Percentiles rank a stretch among this genome's conserved stretches.
phyloP scores from a whole-genome alignment of 768 basidiomycete species.

The Agrocybe pediades region DNA sequence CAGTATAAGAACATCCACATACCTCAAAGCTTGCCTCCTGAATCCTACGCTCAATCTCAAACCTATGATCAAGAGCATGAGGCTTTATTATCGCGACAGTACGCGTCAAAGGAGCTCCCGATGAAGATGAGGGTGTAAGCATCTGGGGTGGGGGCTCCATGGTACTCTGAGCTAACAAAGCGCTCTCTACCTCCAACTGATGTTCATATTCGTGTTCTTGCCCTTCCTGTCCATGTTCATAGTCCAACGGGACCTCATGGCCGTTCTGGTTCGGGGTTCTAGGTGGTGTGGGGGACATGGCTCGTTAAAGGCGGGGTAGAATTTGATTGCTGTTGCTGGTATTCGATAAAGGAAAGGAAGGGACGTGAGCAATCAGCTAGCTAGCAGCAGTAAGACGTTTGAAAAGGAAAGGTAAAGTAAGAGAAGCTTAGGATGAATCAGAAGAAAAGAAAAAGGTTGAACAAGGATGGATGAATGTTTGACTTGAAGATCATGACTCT shows the following conservation, averaged over 20 bases:
- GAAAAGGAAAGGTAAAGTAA: background rate
- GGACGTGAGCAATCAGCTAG: background rate
- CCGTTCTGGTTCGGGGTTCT: constrained; percentile 19
- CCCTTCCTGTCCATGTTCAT: constrained; percentile 9
- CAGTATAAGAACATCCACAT: constrained; percentile 15
- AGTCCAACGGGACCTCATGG: constrained; percentile 2
- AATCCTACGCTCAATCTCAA: constrained; percentile 81
- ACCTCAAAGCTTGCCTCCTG: constrained; percentile 85
- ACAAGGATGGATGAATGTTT: constrained; percentile 1
- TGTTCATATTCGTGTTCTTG: constrained; percentile 7
- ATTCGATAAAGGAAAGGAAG: background rate
- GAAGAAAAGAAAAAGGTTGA: background rate
- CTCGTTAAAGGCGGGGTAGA: background rate
- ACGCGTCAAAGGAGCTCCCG: constrained; percentile 40
- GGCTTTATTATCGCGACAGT: constrained; percentile 86
- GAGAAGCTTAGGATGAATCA: background rate
- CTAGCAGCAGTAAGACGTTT: background rate
- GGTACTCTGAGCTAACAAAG: background rate
- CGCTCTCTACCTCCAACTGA: background rate
- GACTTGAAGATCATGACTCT: background rate
- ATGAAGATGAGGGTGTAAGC: constrained; percentile 16
- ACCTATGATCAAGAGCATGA: constrained; percentile 70
- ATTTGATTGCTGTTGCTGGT: background rate
- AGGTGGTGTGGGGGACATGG: constrained; percentile 24
- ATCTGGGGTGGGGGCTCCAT: constrained; percentile 10